These are phyloP conservation scores for Sclerotinia borealis DNA, from an alignment of 2,329 filamentous ascomycete genomes.

Conservation along the genomic window DNA sequence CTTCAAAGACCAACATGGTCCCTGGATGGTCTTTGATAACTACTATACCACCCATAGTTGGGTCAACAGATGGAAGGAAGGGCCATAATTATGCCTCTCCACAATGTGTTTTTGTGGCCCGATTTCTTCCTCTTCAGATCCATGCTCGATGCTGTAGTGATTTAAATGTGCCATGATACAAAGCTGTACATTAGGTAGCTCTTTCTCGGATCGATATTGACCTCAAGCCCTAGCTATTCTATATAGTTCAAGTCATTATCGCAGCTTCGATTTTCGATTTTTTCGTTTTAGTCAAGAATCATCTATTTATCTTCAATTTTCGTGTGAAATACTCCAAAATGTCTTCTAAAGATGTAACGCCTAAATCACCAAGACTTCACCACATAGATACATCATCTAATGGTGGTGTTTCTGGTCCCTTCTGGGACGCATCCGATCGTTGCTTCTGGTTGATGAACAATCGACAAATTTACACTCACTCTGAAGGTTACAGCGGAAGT, in stretches of 20 bases:
- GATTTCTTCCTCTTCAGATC: background rate
- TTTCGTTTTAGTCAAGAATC: background rate
- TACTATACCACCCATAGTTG: background rate
- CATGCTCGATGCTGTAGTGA: background rate
- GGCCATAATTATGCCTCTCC: background rate
- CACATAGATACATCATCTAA: constrained; percentile 5
- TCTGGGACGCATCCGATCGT: constrained; percentile 4
- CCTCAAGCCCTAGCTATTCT: background rate
- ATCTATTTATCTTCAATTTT: background rate
- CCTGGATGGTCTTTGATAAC: background rate
- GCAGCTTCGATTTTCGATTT: background rate
- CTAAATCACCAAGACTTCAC: background rate
- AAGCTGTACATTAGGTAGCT: constrained; percentile 2
- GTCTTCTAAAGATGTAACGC: background rate
- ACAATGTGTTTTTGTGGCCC: background rate
- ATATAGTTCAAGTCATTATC: background rate
- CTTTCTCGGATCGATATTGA: background rate
- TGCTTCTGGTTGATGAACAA: constrained; percentile 9
- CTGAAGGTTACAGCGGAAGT: constrained; percentile 8
- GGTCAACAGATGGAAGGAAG: background rate
- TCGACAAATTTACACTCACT: constrained; percentile 10
- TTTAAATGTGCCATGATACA: background rate
- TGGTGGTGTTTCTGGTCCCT: constrained; percentile 7
- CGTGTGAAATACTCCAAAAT: background rate
- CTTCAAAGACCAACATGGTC: background rate